Evolutionary conservation across 2,329 filamentous ascomycete genomes (phyloP).

Genomic region (Claviceps paspali): DNA sequence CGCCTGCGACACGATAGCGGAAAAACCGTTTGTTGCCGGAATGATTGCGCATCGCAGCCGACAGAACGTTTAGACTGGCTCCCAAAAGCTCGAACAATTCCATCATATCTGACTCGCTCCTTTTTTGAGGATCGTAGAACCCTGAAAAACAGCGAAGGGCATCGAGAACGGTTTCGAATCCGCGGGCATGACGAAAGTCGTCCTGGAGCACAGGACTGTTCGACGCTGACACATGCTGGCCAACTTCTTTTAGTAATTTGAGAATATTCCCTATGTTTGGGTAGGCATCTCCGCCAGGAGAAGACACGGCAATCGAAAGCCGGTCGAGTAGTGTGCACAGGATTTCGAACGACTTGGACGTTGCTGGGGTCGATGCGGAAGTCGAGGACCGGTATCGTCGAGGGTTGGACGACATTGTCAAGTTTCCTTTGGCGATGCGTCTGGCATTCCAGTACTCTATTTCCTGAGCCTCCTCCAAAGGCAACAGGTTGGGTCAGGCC

Average conservation of each 20-base stretch:
- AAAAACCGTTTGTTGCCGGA: constrained; percentile 83
- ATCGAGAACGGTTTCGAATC: constrained; percentile 60
- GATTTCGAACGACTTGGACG: constrained; percentile 45
- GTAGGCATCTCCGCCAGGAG: constrained; percentile 24
- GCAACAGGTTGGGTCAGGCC: constrained; percentile 19
- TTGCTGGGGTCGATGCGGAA: constrained; percentile 39
- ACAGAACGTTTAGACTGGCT: constrained; percentile 56
- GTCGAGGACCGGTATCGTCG: constrained; percentile 51
- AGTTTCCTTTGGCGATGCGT: neutral
- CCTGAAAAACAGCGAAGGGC: constrained; percentile 57
- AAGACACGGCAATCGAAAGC: constrained; percentile 20
- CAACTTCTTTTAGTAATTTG: constrained; percentile 47
- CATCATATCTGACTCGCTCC: constrained; percentile 45
- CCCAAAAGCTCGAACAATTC: constrained; percentile 56
- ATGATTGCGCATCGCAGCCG: constrained; percentile 61
- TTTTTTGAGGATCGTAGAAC: constrained; percentile 56
- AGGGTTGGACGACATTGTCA: constrained; percentile 34
- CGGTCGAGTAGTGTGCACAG: constrained; percentile 38
- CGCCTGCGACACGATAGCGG: constrained; percentile 54
- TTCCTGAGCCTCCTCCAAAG: constrained; percentile 21
- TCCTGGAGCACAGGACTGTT: constrained; percentile 47
- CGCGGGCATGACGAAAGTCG: constrained; percentile 65
- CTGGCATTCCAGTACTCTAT: constrained; percentile 9
- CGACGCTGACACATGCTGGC: constrained; percentile 41
- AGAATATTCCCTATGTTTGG: constrained; percentile 33